A percentile compares a stretch with the other conserved stretches of the same genome.
Conservation (phyloP, 2,329 filamentous ascomycete genomes). For the Fusarium cicatricum region DNA sequence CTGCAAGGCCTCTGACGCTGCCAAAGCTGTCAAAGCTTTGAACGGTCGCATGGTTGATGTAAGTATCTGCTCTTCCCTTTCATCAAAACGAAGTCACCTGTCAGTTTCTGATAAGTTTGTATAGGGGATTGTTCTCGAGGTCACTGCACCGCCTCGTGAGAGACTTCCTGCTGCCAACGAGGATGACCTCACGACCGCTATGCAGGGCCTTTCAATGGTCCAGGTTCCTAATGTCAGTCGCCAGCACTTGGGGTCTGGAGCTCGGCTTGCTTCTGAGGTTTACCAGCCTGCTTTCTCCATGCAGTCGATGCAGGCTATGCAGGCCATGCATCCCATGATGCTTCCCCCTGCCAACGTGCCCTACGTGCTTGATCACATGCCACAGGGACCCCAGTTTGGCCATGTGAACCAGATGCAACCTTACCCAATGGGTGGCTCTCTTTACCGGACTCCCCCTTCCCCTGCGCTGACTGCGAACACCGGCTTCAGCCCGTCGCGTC, state of each 20-base stretch:
- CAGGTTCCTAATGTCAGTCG: constrained; percentile 12
- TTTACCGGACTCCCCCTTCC: constrained; percentile 46
- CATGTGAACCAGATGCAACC: constrained; percentile 45
- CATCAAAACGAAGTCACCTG: neutral
- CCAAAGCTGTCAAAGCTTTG: constrained; percentile 51
- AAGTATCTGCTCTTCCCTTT: constrained; percentile 4
- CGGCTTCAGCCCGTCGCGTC: constrained; percentile 49
- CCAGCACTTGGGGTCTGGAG: constrained; percentile 11
- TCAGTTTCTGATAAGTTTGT: neutral
- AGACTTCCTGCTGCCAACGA: neutral
- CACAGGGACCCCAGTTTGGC: constrained; percentile 23
- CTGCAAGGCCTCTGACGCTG: constrained; percentile 56
- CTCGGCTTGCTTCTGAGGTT: constrained; percentile 18
- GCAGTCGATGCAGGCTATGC: constrained; percentile 44
- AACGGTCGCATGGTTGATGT: constrained; percentile 40
- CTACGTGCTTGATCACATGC: constrained; percentile 43
- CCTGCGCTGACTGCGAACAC: constrained; percentile 47
- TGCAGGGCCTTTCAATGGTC: constrained; percentile 34
- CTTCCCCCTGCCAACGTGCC: constrained; percentile 43
- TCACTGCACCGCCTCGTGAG: constrained; percentile 23
- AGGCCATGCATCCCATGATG: constrained; percentile 41
- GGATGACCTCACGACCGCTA: constrained; percentile 14
- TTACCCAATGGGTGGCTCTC: constrained; percentile 42
- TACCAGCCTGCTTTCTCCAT: constrained; percentile 42
- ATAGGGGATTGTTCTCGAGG: constrained; percentile 38